Evolutionary conservation across 192 early-diverging fungal genomes (phyloP), one percentile per base, ranked within the genome.

Genomic region (Pilaira anomala): DNA sequence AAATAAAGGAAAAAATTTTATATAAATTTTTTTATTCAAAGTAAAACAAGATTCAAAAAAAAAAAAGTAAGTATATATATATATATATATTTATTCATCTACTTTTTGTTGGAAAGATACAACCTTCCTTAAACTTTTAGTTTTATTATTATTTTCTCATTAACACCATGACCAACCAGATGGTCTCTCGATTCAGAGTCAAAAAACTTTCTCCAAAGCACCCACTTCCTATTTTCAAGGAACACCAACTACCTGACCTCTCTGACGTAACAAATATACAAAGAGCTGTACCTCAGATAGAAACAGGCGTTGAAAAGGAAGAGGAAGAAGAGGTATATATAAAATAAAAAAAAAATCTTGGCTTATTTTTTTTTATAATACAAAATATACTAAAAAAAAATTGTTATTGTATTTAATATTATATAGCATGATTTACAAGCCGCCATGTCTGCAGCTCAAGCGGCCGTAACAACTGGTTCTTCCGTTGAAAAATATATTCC

Each of bases 271-370:
- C 80, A n/a, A 81, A 83, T 50, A 81, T 86, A 6, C 88, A 82
- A 44, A 72, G 87, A 18, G 72, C 83, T 28, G 78, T 87, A 11
- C 78, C 85, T 24, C 74, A 83, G 62, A 85, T 92, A 45, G 91
- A 91, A 54, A 99, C 94, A 11, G 96, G 96, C 64, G 96, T 98
- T 5, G 95, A 97, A 67, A 97, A 98, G 73, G 96, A 96, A 66
- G 96, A 98, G 77, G 96, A 98, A 71, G 87, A 91, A 78, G 91
- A 90, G 63, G 58, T 85, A 76, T 39, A 59, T 18, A 77, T 72
- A 70, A 67, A 28, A 28, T 4, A n/a, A n/a, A n/a, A n/a, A n/a
- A n/a, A n/a, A n/a, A 50, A 21, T 9, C 48, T 24, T 25, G 9
- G 16, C 0, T 5, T 14, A n/a, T 49, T 18, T 29, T 42, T 50